Base-by-base conservation (phyloP, 2,329 filamentous ascomycete genomes). In the Trichoderma sp. region DNA sequence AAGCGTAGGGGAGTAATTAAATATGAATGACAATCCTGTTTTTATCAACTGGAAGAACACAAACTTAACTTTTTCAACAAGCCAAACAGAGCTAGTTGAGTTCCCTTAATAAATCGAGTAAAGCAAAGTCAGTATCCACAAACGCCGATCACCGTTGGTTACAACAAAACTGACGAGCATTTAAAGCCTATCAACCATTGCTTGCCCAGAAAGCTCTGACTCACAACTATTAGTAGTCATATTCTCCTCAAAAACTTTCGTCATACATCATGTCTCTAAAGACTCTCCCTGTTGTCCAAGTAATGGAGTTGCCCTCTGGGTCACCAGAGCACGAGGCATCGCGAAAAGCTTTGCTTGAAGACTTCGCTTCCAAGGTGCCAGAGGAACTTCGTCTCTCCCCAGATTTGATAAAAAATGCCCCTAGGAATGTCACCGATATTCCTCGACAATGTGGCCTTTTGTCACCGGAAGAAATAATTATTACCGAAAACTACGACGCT, bases 401-500 rank as follows among this genome's bases (percentile, higher is more conserved):
- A 10, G 55, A 72, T 3, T 37, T 76, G 43, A 71, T 78, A 33
- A 68, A 73, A 19, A 74, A 75, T 37, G 75, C 77, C 11, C 76
- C 77, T 4, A 70, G 72, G 71, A 60, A 78, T 70, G 81, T 82
- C 43, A 76, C 78, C 1, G 66, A 68, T 10, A 70, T 83, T 5
- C 81, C 82, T 13, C 59, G 73, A 29, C 66, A 76, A 62, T 83
- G 81, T 61, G 83, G 84, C 1, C 74, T 87, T 8, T 74, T 87
- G 7, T 79, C 82, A 0, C 58, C 77, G 0, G 70, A 76, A n/a
- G 85, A 87, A 72, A 71, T 86, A 4, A 76, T 79, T 10, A 84
- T 87, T 43, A 87, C 86, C 0, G 82, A 84, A 40, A 76, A 78
- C 16, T 81, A 82, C 60, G 83, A 85, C 71, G 82, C 80, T 0